Percentiles rank a stretch among this genome's conserved stretches.
phyloP scores from a whole-genome alignment of 352 stramenopile genomes.

The Globisporangium lucens region DNA sequence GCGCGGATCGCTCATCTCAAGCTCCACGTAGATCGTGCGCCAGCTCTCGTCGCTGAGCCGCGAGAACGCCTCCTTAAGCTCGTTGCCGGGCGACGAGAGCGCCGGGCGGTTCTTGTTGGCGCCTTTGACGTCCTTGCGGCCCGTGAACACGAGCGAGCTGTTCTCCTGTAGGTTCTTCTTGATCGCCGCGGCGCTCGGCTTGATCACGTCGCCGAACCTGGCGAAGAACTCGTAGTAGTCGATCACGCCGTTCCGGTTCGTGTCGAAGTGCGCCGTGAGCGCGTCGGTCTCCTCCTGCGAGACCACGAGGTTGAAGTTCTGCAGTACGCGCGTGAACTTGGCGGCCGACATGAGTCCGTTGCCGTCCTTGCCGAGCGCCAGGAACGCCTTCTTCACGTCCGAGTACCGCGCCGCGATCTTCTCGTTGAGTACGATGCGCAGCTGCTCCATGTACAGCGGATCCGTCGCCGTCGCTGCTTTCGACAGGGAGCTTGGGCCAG shows the following conservation, averaged over 20 bases:
- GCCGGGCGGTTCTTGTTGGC: slow-evolving; percentile 55
- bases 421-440: slow-evolving; percentile 61
- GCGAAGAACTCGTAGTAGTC: slow-evolving; percentile 67
- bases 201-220: slow-evolving; percentile 51
- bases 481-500: neutral
- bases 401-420: slow-evolving; percentile 38
- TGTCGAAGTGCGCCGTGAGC: slow-evolving; percentile 34
- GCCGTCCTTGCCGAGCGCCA: slow-evolving; percentile 37
- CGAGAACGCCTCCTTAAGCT: slow-evolving; percentile 74
- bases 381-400: slow-evolving; percentile 51
- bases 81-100: slow-evolving; percentile 58
- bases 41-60: slow-evolving; percentile 49
- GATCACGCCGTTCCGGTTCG: slow-evolving; percentile 36
- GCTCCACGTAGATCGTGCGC: slow-evolving; percentile 63
- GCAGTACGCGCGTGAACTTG: slow-evolving; percentile 52
- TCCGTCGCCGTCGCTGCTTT: slow-evolving; percentile 14
- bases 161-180: slow-evolving; percentile 49
- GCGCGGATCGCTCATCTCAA: slow-evolving; percentile 51
- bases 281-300: slow-evolving; percentile 34
- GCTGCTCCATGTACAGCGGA: slow-evolving; percentile 44
- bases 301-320: slow-evolving; percentile 44
- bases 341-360: slow-evolving; percentile 38
- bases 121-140: slow-evolving; percentile 46
- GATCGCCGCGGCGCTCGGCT: slow-evolving; percentile 25
- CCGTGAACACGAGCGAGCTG: slow-evolving; percentile 56